Evolutionary conservation across 164 flowering plant genomes (phyloP).

Genomic region (Aristolochia contorta): DNA sequence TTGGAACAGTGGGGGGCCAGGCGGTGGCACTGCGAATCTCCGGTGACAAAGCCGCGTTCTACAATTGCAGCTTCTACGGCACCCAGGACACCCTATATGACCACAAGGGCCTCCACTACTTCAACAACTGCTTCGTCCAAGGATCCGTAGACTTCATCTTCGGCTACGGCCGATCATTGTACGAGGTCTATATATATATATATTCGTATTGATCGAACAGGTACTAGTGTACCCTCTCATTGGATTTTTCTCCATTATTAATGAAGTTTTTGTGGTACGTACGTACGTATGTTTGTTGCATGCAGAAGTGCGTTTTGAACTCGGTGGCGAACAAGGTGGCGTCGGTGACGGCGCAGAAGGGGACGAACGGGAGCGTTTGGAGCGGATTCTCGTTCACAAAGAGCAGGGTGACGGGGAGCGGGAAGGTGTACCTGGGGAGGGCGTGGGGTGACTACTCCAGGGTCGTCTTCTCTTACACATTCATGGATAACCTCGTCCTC

Average conservation of each 20-base stretch:
- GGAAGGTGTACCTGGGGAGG: constrained; percentile 55
- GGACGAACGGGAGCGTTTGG: constrained; percentile 22
- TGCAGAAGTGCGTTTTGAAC: constrained; percentile 51
- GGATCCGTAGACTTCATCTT: constrained; percentile 80
- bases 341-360: constrained; percentile 62
- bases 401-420: constrained; percentile 46
- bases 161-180: constrained; percentile 59
- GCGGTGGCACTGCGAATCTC: constrained; percentile 63
- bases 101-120: constrained; percentile 63
- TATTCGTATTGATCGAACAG: too few species aligned
- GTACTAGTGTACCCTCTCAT: too few species aligned
- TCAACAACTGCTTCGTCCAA: constrained; percentile 59
- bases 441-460: constrained; percentile 77
- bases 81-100: constrained; percentile 67
- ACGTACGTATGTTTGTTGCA: too few species aligned
- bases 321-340: constrained; percentile 52
- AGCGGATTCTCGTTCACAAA: constrained; percentile 72
- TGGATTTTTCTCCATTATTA: too few species aligned
- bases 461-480: constrained; percentile 63
- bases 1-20: constrained; percentile 36
- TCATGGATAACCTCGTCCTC: constrained; percentile 45
- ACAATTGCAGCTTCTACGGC: constrained; percentile 58
- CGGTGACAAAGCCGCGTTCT: constrained; percentile 59
- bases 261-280: too few species aligned
- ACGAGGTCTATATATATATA: too few species aligned